Conservation (phyloP, 306 rosid genomes). For the Prunus campanulata region DNA sequence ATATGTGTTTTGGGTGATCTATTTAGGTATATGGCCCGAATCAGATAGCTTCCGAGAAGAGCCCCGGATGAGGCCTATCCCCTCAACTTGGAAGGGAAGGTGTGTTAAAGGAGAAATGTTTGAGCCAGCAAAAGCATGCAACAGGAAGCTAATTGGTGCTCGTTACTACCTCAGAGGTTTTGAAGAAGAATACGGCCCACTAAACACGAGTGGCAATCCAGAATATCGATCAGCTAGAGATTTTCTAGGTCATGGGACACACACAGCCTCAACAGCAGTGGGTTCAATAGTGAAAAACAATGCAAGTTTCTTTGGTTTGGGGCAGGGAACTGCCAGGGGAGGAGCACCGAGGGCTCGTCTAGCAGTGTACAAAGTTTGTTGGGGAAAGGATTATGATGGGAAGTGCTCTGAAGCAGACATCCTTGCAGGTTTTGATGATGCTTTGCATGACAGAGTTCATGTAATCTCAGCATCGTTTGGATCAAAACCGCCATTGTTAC, state of each 20-base stretch:
- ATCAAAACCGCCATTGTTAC: conserved; percentile 33
- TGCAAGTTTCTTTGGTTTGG: conserved; percentile 35
- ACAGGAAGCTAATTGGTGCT: conserved; percentile 54
- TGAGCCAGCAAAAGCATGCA: conserved; percentile 40
- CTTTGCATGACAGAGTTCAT: conserved; percentile 50
- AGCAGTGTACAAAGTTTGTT: conserved; percentile 54
- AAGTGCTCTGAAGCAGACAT: conserved; percentile 48
- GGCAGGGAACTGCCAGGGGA: conserved; percentile 45
- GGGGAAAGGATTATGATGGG: conserved; percentile 40
- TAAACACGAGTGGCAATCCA: conserved; percentile 31
- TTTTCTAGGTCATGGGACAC: conserved; percentile 60
- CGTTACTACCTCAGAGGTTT: conserved; percentile 56
- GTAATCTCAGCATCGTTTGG: conserved; percentile 54
- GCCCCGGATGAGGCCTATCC: conserved; percentile 32
- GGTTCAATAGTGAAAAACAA: conserved; percentile 37
- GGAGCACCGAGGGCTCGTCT: conserved; percentile 53
- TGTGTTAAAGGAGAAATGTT: conserved; percentile 44
- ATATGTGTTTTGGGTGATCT: not conserved
- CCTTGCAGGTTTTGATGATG: conserved; percentile 59
- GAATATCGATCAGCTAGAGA: conserved; percentile 50
- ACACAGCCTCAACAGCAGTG: conserved; percentile 57
- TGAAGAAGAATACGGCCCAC: conserved; percentile 31
- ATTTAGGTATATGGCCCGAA: conserved; percentile 60
- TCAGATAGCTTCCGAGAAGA: conserved; percentile 44
- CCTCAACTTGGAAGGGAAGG: conserved; percentile 46